phyloP scores from a whole-genome alignment of 2,329 filamentous ascomycete genomes.

The Cercospora sp. region DNA sequence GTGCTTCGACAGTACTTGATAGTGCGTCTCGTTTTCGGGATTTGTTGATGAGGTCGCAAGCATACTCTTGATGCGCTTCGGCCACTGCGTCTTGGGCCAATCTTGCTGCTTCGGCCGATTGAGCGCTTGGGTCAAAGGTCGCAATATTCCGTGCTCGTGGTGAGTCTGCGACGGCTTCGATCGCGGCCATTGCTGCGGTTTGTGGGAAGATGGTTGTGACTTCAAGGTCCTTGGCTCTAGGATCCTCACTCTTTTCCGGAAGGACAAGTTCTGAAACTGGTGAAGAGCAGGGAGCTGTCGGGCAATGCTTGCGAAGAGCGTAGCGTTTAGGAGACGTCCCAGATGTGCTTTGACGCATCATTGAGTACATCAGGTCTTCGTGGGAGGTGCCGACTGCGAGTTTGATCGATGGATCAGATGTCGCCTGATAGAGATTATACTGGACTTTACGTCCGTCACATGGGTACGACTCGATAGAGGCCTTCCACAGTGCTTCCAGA shows the following conservation, averaged over 20 bases:
- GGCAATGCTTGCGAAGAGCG: slow-evolving; percentile 30
- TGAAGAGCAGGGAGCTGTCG: slow-evolving; percentile 22
- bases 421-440: slow-evolving; percentile 30
- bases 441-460: slow-evolving; percentile 33
- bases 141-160: slow-evolving; percentile 55
- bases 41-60: slow-evolving; percentile 69
- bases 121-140: slow-evolving; percentile 65
- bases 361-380: slow-evolving; percentile 31
- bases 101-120: slow-evolving; percentile 62
- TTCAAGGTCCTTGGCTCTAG: slow-evolving; percentile 4
- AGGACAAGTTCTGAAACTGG: slow-evolving; percentile 33
- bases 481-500: slow-evolving; percentile 33
- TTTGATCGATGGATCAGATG: slow-evolving; percentile 19
- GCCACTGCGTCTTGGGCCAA: slow-evolving; percentile 61
- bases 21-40: slow-evolving; percentile 35
- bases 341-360: slow-evolving; percentile 22
- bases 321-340: slow-evolving; percentile 25
- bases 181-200: slow-evolving; percentile 48
- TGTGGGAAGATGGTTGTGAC: slow-evolving; percentile 48
- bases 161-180: slow-evolving; percentile 48
- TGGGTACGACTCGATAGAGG: slow-evolving; percentile 28
- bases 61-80: slow-evolving; percentile 66
- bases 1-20: slow-evolving; percentile 35
- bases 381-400: slow-evolving; percentile 30
- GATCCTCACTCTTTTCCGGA: slow-evolving; percentile 11